These are phyloP conservation scores for Solanum hybrid DNA, from an alignment of 305 asterid genomes.

Conservation along the genomic window DNA sequence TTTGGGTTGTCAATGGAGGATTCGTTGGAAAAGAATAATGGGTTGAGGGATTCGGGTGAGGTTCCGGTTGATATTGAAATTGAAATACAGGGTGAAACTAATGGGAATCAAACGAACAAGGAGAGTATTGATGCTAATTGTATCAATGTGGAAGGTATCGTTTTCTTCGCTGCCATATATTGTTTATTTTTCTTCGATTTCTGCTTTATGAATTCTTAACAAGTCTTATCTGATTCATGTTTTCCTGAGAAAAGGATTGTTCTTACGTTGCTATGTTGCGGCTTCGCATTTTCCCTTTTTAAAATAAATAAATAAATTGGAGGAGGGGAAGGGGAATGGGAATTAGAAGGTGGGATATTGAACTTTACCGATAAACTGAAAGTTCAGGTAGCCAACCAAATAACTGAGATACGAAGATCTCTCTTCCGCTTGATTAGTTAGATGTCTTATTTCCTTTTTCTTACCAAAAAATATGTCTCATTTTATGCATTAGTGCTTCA, in stretches of 20 bases:
- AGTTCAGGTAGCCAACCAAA: background rate
- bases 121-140: background rate
- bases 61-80: slow-evolving; percentile 28
- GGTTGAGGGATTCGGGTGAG: slow-evolving; percentile 7
- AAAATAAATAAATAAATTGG: background rate
- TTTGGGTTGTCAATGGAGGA: background rate
- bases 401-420: background rate
- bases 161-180: background rate
- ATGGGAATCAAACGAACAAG: background rate
- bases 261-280: background rate
- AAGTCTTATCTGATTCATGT: background rate
- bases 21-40: background rate
- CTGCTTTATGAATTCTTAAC: background rate
- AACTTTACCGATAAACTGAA: background rate
- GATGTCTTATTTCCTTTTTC: background rate
- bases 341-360: background rate
- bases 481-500: background rate
- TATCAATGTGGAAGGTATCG: slow-evolving; percentile 8
- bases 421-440: background rate
- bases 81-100: slow-evolving; percentile 24
- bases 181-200: background rate
- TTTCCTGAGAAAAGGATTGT: background rate
- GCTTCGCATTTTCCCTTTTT: background rate
- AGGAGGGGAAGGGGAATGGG: background rate
- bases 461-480: background rate